A percentile compares a stretch with the other conserved stretches of the same genome.
These are phyloP conservation scores for Fomitopsis serialis DNA, from an alignment of 768 basidiomycete species.

Conservation along the genomic window DNA sequence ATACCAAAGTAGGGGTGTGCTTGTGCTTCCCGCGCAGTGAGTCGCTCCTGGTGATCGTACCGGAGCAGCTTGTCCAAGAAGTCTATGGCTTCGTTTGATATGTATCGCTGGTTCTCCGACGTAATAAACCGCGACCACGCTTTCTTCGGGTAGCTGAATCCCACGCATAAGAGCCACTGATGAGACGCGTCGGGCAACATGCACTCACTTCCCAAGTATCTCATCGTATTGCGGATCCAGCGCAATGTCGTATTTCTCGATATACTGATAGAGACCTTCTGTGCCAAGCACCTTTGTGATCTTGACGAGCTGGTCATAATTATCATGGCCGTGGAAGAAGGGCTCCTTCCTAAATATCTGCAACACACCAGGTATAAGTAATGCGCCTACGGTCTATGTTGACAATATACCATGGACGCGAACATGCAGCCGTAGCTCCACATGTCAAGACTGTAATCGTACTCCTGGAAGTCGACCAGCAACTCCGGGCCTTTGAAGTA, in stretches of 20 bases:
- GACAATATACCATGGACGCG: conserved; percentile 81
- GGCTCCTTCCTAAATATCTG: conserved; percentile 99
- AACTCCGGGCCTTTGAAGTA: conserved; percentile 99
- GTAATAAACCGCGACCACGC: conserved; percentile 96
- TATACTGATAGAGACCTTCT: conserved; percentile 88
- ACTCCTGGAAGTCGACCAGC: conserved; percentile 96
- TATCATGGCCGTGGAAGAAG: conserved; percentile 99
- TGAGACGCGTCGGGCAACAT: conserved; percentile 3
- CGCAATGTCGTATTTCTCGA: conserved; percentile 93
- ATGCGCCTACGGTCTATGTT: background rate
- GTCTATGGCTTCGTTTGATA: conserved; percentile 95
- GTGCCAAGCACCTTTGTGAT: conserved; percentile 97
- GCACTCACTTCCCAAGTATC: conserved; percentile 71
- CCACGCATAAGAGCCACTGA: conserved; percentile 1
- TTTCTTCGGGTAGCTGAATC: conserved; percentile 78
- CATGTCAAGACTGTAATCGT: conserved; percentile 97
- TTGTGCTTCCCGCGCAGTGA: conserved; percentile 93
- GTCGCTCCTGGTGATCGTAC: conserved; percentile 95
- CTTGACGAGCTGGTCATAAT: conserved; percentile 97
- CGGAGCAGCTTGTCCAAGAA: conserved; percentile 92
- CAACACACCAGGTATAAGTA: background rate
- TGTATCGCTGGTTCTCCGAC: conserved; percentile 92
- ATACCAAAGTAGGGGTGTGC: conserved; percentile 89
- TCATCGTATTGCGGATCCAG: conserved; percentile 96
- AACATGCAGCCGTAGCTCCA: conserved; percentile 99